These are phyloP conservation scores for Leccinum aurantiacum DNA, from an alignment of 768 basidiomycete species.

Conservation along the genomic window DNA sequence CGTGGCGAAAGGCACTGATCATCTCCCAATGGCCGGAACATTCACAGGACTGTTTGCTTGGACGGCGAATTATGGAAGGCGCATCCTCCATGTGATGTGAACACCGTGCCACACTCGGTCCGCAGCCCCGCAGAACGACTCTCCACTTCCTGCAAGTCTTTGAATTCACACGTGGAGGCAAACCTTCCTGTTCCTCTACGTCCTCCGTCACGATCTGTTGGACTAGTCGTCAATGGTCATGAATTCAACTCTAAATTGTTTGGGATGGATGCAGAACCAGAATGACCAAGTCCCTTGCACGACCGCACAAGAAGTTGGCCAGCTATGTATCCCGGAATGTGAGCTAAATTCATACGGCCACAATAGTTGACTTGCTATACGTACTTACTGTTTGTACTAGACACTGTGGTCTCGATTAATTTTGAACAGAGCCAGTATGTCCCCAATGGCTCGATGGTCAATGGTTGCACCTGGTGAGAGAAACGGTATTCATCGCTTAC, in stretches of 20 bases:
- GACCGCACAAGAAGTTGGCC: conserved; percentile 19
- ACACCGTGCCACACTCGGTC: conserved; percentile 4
- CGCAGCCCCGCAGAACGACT: conserved; percentile 4
- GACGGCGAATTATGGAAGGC: conserved; percentile 4
- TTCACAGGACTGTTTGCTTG: conserved; percentile 5
- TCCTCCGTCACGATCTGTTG: neutral
- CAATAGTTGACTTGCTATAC: neutral
- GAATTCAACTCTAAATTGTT: conserved; percentile 14
- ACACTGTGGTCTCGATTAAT: conserved; percentile 11
- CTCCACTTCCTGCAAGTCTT: neutral
- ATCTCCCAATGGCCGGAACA: neutral
- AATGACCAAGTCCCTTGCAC: conserved; percentile 14
- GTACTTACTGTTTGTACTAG: conserved; percentile 9
- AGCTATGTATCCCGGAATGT: conserved; percentile 20
- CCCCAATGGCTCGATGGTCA: conserved; percentile 18
- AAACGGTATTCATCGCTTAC: neutral
- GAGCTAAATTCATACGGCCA: conserved; percentile 2
- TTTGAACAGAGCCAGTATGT: conserved; percentile 23
- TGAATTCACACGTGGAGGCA: neutral
- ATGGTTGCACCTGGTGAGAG: conserved; percentile 27
- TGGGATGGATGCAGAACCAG: conserved; percentile 12
- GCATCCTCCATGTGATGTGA: neutral
- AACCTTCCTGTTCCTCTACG: neutral
- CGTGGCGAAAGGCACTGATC: neutral
- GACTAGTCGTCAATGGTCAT: conserved; percentile 1